Evolutionary conservation across 1,284 basidiomycete genomes (phyloP), one percentile per base, ranked within the genome.

Genomic region (Apiotrichum laibachii): DNA sequence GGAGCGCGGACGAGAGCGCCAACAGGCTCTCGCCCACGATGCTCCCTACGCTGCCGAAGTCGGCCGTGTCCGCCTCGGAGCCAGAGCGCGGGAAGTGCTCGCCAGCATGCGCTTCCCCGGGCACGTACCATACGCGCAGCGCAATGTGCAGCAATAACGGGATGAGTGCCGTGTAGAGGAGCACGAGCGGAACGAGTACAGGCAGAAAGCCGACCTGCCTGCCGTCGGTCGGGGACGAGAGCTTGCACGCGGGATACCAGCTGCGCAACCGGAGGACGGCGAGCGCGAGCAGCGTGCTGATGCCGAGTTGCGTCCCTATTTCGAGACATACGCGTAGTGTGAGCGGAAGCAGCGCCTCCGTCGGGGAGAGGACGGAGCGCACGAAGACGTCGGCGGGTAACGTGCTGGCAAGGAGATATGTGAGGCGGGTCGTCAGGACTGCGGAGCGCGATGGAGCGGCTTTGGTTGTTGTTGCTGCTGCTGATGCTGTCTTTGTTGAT

Each of bases 81-180:
- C 26, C 26, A 4, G 26, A 31, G 67, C 18, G 19, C 43, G 59
- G 53, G 16, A 34, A 18, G 16, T 48, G 47, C 16, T 34, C 47
- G 13, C 42, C 21, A 10, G 26, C 21, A 13, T 18, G 39, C 52
- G 50, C n/a, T 22, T 53, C 40, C 46, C 50, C 22, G 50, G 62
- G 55, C 9, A 86, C 85, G 33, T 83, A 83, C 92, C 92, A 95
- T 61, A 95, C 86, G 0, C 89, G 85, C 18, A 95, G 83, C 18
- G 90, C 80, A 63, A 90, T 85, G 22, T 93, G 84, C 5, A 95
- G 83, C 71, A 93, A 88, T 11, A 92, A 82, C 65, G 94, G 94
- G 2, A 89, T 88, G 39, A 94, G 79, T 1, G 92, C 91, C 0
- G 91, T 91, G 72, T 92, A 93, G 61, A 94, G 82, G 5, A 94